phyloP scores from a whole-genome alignment of 1,284 basidiomycete genomes.

The Boletus sp. region DNA sequence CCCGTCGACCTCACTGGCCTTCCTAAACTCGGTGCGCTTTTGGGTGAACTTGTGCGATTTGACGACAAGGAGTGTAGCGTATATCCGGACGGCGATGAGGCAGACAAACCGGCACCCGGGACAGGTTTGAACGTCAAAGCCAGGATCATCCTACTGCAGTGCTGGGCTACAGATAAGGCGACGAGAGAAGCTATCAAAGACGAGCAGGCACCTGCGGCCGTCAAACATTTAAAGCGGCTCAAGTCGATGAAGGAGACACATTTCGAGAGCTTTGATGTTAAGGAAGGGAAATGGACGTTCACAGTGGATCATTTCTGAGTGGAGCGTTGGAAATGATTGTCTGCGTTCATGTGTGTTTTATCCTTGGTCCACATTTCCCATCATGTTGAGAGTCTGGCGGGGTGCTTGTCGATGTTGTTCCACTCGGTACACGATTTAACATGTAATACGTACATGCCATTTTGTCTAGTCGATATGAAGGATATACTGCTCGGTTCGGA shows the following conservation, averaged over 20 bases:
- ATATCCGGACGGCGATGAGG: constrained; percentile 83
- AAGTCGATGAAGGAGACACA: constrained; percentile 82
- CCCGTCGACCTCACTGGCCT: constrained; percentile 91
- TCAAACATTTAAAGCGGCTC: constrained; percentile 81
- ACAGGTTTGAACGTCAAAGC: constrained; percentile 89
- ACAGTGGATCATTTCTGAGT: constrained; percentile 85
- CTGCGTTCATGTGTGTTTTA: background rate
- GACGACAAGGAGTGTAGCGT: constrained; percentile 91
- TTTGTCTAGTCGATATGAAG: constrained; percentile 2
- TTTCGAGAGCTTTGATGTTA: constrained; percentile 80
- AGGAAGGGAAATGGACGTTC: constrained; percentile 90
- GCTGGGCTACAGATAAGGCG: constrained; percentile 90
- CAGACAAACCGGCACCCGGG: constrained; percentile 78
- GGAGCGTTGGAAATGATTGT: background rate
- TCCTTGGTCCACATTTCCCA: background rate
- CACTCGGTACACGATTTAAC: constrained; percentile 11
- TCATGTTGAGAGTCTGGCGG: no score
- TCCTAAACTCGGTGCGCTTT: constrained; percentile 73
- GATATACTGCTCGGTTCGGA: background rate
- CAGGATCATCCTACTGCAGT: constrained; percentile 73
- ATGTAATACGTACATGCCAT: constrained; percentile 11
- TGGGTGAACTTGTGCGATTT: constrained; percentile 87
- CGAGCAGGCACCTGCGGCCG: constrained; percentile 62
- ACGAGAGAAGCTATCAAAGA: constrained; percentile 91
- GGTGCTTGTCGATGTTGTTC: background rate